phyloP scores from a whole-genome alignment of 768 basidiomycete species.

The Neoboletus subvelutipes region DNA sequence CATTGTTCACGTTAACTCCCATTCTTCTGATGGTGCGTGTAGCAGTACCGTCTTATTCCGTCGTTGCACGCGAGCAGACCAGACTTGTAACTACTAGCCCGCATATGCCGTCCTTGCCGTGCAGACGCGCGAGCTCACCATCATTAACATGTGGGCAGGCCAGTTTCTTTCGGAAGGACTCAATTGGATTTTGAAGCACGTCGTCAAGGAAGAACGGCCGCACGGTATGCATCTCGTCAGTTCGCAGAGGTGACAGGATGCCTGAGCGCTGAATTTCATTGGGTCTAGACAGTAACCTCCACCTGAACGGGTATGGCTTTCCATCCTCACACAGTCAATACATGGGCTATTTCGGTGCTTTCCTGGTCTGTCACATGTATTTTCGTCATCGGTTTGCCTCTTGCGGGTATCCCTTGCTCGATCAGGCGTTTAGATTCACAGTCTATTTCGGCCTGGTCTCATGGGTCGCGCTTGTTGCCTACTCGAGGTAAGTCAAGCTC shows the following conservation, averaged over 20 bases:
- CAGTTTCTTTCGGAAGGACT: slow-evolving; percentile 70
- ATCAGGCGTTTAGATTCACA: slow-evolving; percentile 45
- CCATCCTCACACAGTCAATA: slow-evolving; percentile 89
- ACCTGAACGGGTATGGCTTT: slow-evolving; percentile 71
- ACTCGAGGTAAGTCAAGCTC: slow-evolving; percentile 60
- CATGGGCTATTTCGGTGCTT: slow-evolving; percentile 85
- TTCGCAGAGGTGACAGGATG: neutral
- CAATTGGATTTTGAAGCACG: slow-evolving; percentile 67
- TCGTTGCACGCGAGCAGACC: neutral
- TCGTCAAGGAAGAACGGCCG: slow-evolving; percentile 69
- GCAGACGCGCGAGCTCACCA: slow-evolving; percentile 74
- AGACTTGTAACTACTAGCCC: slow-evolving; percentile 44
- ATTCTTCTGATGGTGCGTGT: slow-evolving; percentile 66
- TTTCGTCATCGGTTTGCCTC: slow-evolving; percentile 64
- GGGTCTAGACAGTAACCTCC: slow-evolving; percentile 16
- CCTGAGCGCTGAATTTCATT: slow-evolving; percentile 1
- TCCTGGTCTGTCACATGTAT: slow-evolving; percentile 70
- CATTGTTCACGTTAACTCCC: slow-evolving; percentile 65
- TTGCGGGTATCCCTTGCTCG: slow-evolving; percentile 50
- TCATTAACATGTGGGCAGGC: slow-evolving; percentile 83
- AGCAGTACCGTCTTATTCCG: neutral
- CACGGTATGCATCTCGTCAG: slow-evolving; percentile 42
- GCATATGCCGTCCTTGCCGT: slow-evolving; percentile 76
- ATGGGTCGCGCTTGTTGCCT: slow-evolving; percentile 70
- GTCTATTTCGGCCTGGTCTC: slow-evolving; percentile 50